These are phyloP conservation scores for Colletotrichum paranaense DNA, from an alignment of 2,329 filamentous ascomycete species.

Conservation along the genomic window DNA sequence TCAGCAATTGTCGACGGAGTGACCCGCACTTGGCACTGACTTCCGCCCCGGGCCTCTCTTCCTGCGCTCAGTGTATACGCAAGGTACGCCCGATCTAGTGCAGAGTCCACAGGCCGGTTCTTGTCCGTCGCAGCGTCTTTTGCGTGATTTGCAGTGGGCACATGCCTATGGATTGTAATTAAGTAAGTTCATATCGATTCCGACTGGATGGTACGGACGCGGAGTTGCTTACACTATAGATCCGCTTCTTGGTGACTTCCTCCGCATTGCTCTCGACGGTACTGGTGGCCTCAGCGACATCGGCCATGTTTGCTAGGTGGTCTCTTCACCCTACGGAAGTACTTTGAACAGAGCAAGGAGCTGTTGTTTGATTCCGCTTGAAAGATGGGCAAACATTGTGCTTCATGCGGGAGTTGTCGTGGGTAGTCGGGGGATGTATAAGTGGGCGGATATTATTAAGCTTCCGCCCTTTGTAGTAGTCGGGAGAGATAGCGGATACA, in stretches of 20 bases:
- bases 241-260: constrained; percentile 23
- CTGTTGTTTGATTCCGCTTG: not conserved
- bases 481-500: not conserved
- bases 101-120: constrained; percentile 29
- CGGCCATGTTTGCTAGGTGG: not conserved
- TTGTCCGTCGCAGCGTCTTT: constrained; percentile 30
- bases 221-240: constrained; percentile 20
- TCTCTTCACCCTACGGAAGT: not conserved
- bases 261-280: not conserved
- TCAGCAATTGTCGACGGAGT: not conserved
- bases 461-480: not conserved
- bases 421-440: too few relatives aligned
- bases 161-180: constrained; percentile 15
- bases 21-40: not conserved
- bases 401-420: not conserved
- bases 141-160: constrained; percentile 19
- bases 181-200: not conserved
- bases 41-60: constrained; percentile 31
- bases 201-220: too few relatives aligned
- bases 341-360: not conserved
- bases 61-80: constrained; percentile 23
- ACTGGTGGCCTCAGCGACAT: not conserved
- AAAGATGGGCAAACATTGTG: not conserved
- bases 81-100: constrained; percentile 1
- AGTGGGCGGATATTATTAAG: constrained; percentile 4